Base-by-base conservation (phyloP, 495 filamentous ascomycete genomes). In the Jackrogersella minutella region DNA sequence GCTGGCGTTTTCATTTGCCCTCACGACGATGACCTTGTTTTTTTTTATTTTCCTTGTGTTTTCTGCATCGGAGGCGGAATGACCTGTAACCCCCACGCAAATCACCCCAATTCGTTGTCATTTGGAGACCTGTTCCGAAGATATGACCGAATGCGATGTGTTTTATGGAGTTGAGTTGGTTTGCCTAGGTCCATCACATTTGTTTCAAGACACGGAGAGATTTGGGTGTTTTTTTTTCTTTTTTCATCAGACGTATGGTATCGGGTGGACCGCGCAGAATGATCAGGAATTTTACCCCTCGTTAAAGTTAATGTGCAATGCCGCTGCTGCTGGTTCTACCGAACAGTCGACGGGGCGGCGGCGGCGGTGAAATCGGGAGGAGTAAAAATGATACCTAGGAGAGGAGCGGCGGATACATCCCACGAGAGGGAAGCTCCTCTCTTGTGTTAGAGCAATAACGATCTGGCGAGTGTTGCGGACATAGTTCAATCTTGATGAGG, bases 231-330 rank as follows among this genome's bases (percentile, higher is more conserved):
- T n/a, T n/a, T n/a, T n/a, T n/a, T n/a, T n/a, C n/a, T n/a, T n/a
- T 40, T 53, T 30, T 50, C 33, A 43, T 46, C 36, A 53, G 50
- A 31, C 39, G 55, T 26, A 28, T n/a, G n/a, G n/a, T n/a, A n/a
- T n/a, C 14, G 17, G 26, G 41, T 47, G 54, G 41, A 36, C 31
- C 31, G 51, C 55, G 60, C 55, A 63, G 55, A 56, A 58, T 64
- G 54, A 39, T 58, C 49, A 16, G 54, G 50, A 37, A 51, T 11
- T 49, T 22, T 13, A n/a, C n/a, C 22, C 33, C 62, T 26, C 47
- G 54, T 36, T 61, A 51, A 51, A 54, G 36, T 52, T 69, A 62
- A 69, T 69, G 66, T 69, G 65, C 66, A 64, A 57, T 69, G 60
- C 55, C 34, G 54, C 53, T 33, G 34, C 54, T 49, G 46, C 43